A percentile compares a stretch with the other conserved stretches of the same genome.
Evolutionary conservation across 1,284 basidiomycete genomes (phyloP).

Genomic region (Polyporus tsugae): DNA sequence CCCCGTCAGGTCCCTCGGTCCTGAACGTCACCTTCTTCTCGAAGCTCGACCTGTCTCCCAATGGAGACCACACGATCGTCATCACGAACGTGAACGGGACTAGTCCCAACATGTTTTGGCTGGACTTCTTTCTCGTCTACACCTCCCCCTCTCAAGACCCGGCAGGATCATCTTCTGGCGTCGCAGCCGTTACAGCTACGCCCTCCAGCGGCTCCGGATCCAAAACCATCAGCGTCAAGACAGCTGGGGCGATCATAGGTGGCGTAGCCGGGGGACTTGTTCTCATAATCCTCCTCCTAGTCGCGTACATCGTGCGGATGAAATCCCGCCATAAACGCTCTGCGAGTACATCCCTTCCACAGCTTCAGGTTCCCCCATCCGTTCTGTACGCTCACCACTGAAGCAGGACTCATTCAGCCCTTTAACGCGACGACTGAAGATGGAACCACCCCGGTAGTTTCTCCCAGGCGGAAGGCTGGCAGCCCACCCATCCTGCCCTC

Average conservation of each 20-base stretch:
- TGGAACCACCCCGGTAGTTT: background rate
- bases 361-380: background rate
- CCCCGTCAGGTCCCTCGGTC: constrained; percentile 14
- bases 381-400: background rate
- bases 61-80: constrained; percentile 18
- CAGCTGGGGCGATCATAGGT: background rate
- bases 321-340: background rate
- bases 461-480: background rate
- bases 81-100: constrained; percentile 37
- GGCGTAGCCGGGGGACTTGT: background rate
- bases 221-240: background rate
- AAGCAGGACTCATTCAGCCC: background rate
- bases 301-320: constrained; percentile 1
- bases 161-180: background rate
- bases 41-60: constrained; percentile 17
- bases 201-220: background rate
- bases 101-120: constrained; percentile 31
- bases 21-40: constrained; percentile 31
- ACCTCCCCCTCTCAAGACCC: background rate
- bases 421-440: background rate
- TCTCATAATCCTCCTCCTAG: background rate
- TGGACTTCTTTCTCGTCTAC: constrained; percentile 33
- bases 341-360: background rate
- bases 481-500: background rate
- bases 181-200: background rate